Evolutionary conservation across 1,284 basidiomycete species (phyloP), one percentile per base, ranked within the genome.

Genomic region (Moesziomyces globuligerus): DNA sequence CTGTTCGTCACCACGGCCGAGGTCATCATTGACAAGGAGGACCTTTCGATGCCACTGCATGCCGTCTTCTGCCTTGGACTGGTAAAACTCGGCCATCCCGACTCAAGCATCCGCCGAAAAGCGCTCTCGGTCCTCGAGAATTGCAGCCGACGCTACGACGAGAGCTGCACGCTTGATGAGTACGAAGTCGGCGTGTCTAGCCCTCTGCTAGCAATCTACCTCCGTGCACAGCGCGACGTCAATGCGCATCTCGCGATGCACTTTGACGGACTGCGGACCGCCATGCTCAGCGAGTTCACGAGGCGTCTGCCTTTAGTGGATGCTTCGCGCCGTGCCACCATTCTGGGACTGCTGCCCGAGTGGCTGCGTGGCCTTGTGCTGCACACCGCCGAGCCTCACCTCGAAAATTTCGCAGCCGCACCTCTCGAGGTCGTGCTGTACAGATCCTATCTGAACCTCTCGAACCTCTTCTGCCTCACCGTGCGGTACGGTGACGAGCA

Each of bases 391-490:
- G 46, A 59, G 4, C 46, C 57, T 21, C 36, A 48, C 3, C 28
- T 57, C 28, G 58, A 61, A 18, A 45, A 48, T 41, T 66, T 44
- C 37, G 46, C 62, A 17, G 55, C 62, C 5, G 58, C 53, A 7
- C 64, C 64, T 21, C 58, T 42, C n/a, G 64, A 54, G 17, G 52
- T 66, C n/a, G 62, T 66, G 32, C 42, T 68, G 23, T 69, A 50
- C 58, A 75, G 21, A 46, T 69, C 20, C 84, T 67, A 54, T 25
- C 29, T 74, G 21, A 69, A 89, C 18, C 86, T 95, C n/a, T 91
- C 90, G 70, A 90, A 94, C 79, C 85, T 96, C 29, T 89, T 94
- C 73, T 88, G 90, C 41, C 86, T 97, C 53, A 93, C 91, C n/a
- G 84, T 91, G 45, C 88, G 90, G 50, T 93, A 90, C 79, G 87